Base-by-base conservation (phyloP, 768 basidiomycete species). In the Lactarius sp. region DNA sequence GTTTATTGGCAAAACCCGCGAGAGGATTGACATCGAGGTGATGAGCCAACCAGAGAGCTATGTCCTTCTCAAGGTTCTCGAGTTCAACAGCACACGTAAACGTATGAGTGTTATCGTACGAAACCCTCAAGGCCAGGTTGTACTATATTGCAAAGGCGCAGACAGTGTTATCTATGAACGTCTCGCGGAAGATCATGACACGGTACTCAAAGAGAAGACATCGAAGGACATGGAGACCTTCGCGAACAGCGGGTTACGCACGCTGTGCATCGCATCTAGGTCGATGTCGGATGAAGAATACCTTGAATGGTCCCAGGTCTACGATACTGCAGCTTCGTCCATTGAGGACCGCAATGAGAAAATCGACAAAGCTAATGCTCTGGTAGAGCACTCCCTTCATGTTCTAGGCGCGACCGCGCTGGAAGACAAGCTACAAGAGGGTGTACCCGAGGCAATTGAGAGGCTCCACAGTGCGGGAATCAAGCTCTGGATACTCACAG, bases 401-500 rank as follows among this genome's bases (percentile, higher is more conserved):
- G 87, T 99, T 49, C 79, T 99, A 12, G 96, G 96, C 0, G 96
- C 95, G 12, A 98, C 96, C 0, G 96, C 96, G 1, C 75, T 99
- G 62, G 96, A 99, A 74, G 96, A 99, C 75, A 97, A 98, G 78
- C 77, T 98, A 64, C 96, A 99, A 71, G 93, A 90, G 71, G 96
- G 96, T 12, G 96, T 99, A 0, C 96, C 96, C 0, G 95, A 97
- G 62, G 90, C 96, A 2, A 98, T 99, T 67, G 94, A 93, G 68
- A 87, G 82, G 60, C 79, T 99, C 18, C 94, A 97, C 70, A 79
- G 83, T 34, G 96, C 96, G 2, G 96, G 96, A 13, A 97, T 99
- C 78, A 99, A 98, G 76, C 74, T 99, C 2, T 99, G 96, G 96
- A 96, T 98, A 73, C 77, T 98, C 54, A 98, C 96, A 41, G 94